These are phyloP conservation scores for Penicillium sp. DNA, from an alignment of 2,329 filamentous ascomycete species.

Conservation along the genomic window DNA sequence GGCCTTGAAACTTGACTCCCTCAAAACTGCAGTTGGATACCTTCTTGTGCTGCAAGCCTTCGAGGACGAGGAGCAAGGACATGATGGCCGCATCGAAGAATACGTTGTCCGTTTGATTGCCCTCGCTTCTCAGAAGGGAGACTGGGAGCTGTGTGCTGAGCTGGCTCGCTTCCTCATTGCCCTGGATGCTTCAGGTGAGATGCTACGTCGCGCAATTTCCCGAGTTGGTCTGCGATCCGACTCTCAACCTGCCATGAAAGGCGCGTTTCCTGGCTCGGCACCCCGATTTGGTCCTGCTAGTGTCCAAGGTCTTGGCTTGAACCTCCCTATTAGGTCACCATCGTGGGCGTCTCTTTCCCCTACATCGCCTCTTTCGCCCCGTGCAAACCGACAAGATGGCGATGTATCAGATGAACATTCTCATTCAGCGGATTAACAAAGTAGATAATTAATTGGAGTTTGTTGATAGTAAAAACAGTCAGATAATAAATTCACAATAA, in stretches of 20 bases:
- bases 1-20: conserved; percentile 74
- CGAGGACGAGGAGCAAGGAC: conserved; percentile 50
- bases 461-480: background rate
- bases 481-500: background rate
- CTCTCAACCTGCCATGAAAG: conserved; percentile 15
- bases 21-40: conserved; percentile 96
- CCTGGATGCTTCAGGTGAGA: conserved; percentile 80
- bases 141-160: conserved; percentile 96
- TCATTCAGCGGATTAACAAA: conserved; percentile 10
- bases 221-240: conserved; percentile 36
- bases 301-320: conserved; percentile 36
- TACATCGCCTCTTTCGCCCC: conserved; percentile 27
- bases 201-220: conserved; percentile 53
- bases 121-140: conserved; percentile 75
- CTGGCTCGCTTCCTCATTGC: conserved; percentile 92
- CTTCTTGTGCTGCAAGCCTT: conserved; percentile 89
- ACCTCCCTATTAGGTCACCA: conserved; percentile 29
- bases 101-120: conserved; percentile 73
- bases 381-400: conserved; percentile 10
- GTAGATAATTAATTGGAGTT: conserved; percentile 7
- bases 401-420: conserved; percentile 16
- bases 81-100: conserved; percentile 53
- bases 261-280: conserved; percentile 10
- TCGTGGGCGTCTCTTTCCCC: conserved; percentile 35
- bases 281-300: conserved; percentile 24